Evolutionary conservation across 2,329 filamentous ascomycete genomes (phyloP).

Genomic region (Nemania sp.): DNA sequence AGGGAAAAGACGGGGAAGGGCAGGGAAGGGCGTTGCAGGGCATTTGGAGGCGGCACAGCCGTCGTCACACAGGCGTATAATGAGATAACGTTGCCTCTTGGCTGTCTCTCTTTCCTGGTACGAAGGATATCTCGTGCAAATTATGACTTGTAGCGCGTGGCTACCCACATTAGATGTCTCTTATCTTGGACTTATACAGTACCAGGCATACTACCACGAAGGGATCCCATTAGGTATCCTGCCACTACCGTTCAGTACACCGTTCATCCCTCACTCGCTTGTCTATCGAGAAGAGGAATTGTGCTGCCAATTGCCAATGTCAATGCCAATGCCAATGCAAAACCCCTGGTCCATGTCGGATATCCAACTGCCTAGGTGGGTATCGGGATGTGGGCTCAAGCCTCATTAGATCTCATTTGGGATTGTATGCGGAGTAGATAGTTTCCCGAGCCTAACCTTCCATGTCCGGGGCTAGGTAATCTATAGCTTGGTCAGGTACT

Average conservation of each 20-base stretch:
- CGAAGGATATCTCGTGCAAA: no score
- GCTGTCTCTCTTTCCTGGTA: no score
- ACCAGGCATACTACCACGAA: no score
- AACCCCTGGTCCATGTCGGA: constrained; percentile 14
- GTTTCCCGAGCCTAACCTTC: neutral
- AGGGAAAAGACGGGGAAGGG: neutral
- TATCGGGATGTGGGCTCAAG: constrained; percentile 21
- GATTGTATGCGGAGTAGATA: neutral
- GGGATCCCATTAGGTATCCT: no score
- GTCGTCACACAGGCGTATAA: constrained; percentile 8
- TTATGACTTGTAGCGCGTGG: no score
- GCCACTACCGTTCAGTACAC: neutral
- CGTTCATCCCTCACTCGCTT: neutral
- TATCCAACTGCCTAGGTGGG: constrained; percentile 22
- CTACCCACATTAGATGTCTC: no score
- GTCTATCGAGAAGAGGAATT: neutral
- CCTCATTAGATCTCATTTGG: constrained; percentile 17
- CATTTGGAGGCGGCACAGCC: constrained; percentile 28
- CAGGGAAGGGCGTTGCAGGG: constrained; percentile 11
- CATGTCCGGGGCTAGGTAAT: neutral
- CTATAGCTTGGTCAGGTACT: no score
- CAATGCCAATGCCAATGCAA: neutral
- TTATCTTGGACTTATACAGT: no score
- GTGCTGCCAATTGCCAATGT: neutral
- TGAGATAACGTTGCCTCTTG: neutral